A percentile compares a stretch with the other conserved stretches of the same genome.
Evolutionary conservation across 148 eudicot genomes (phyloP).

Genomic region (Camellia lanceoleosa): DNA sequence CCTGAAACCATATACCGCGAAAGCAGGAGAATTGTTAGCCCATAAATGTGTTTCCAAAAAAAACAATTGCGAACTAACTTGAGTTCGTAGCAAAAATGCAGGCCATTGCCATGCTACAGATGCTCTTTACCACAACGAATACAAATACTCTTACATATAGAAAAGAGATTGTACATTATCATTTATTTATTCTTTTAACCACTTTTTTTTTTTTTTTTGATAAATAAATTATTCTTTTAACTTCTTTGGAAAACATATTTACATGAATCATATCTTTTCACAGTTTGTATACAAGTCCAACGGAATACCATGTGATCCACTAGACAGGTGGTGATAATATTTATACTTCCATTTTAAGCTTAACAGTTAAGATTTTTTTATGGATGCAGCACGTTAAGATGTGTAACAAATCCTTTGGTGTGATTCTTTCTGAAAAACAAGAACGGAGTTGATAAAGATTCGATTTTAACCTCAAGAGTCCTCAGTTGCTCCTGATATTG

Average conservation of each 20-base stretch:
- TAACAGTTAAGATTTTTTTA: not conserved
- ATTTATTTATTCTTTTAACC: no score
- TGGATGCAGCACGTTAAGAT: not conserved
- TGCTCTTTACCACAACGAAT: no score
- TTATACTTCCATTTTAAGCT: not conserved
- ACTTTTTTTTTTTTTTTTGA: no score
- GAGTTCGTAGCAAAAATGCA: not conserved
- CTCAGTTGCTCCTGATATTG: slow-evolving; percentile 85
- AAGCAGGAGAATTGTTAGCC: not conserved
- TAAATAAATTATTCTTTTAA: no score
- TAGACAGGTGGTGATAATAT: not conserved
- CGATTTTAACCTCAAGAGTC: slow-evolving; percentile 59
- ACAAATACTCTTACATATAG: no score
- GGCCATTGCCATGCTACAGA: not conserved
- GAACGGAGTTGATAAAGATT: not conserved
- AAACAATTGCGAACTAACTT: not conserved
- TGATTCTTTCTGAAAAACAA: not conserved
- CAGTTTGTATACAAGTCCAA: not conserved
- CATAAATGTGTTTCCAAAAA: not conserved
- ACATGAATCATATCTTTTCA: no score
- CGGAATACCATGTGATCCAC: not conserved
- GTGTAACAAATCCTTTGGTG: slow-evolving; percentile 22
- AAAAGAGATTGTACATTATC: not conserved
- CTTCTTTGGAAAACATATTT: not conserved
- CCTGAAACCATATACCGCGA: slow-evolving; percentile 32